phyloP scores from a whole-genome alignment of 1,284 basidiomycete species.

The Pseudozyma tsukubaensis region DNA sequence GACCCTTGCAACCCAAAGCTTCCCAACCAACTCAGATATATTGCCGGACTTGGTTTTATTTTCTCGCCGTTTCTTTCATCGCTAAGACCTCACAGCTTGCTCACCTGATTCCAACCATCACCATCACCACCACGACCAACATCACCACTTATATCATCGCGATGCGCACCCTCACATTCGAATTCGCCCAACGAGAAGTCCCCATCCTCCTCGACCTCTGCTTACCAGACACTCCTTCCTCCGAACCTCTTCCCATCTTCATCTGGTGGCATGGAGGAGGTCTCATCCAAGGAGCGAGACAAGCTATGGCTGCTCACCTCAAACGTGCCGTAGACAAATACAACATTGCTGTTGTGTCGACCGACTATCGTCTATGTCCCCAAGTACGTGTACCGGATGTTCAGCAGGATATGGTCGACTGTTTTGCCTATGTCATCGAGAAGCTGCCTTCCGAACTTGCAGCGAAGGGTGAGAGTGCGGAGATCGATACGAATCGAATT shows the following conservation, averaged over 20 bases:
- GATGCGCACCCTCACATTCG: constrained; percentile 42
- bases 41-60: constrained; percentile 4
- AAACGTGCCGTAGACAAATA: constrained; percentile 47
- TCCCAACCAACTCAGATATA: background rate
- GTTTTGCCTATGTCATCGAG: constrained; percentile 37
- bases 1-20: too few relatives aligned
- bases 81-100: background rate
- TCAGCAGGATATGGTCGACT: constrained; percentile 46
- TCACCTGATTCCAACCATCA: background rate
- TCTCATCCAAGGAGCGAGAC: constrained; percentile 46
- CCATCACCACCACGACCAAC: background rate
- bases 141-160: background rate
- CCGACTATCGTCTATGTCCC: constrained; percentile 54
- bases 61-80: background rate
- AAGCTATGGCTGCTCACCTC: constrained; percentile 44
- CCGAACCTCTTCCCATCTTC: constrained; percentile 40
- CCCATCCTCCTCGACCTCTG: constrained; percentile 44
- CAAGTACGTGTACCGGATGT: constrained; percentile 49
- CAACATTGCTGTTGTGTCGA: constrained; percentile 43
- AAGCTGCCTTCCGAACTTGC: constrained; percentile 31
- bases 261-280: constrained; percentile 55
- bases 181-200: constrained; percentile 39
- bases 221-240: constrained; percentile 28
- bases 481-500: constrained; percentile 38
- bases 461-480: constrained; percentile 16